Percentiles rank a stretch among this genome's conserved stretches.
These are phyloP conservation scores for Pleomassaria siparia DNA, from an alignment of 2,329 filamentous ascomycete species.

Conservation along the genomic window DNA sequence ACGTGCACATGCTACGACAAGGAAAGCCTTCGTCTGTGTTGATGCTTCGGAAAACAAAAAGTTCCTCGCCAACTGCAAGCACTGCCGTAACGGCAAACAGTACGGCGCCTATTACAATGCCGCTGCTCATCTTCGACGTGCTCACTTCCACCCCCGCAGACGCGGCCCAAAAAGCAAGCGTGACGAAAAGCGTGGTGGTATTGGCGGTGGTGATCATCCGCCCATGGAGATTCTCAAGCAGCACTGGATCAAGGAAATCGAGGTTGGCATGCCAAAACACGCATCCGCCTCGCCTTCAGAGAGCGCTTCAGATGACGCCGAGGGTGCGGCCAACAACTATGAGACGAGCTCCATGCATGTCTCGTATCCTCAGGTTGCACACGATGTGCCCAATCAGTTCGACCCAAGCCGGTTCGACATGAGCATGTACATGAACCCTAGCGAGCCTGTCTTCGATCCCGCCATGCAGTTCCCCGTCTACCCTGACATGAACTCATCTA, in stretches of 20 bases:
- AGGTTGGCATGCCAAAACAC: slow-evolving; percentile 42
- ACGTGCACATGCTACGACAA: slow-evolving; percentile 64
- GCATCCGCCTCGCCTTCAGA: slow-evolving; percentile 17
- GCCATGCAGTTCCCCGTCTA: background rate
- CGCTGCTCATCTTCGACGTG: slow-evolving; percentile 82
- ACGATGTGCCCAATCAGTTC: slow-evolving; percentile 11
- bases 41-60: slow-evolving; percentile 61
- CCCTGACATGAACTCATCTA: background rate
- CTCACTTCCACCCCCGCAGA: slow-evolving; percentile 77
- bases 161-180: slow-evolving; percentile 59
- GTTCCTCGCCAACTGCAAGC: slow-evolving; percentile 80
- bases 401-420: slow-evolving; percentile 21
- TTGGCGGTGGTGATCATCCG: slow-evolving; percentile 63
- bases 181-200: slow-evolving; percentile 62
- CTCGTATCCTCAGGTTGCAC: slow-evolving; percentile 15
- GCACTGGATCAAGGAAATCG: slow-evolving; percentile 60
- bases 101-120: slow-evolving; percentile 96
- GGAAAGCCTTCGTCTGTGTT: slow-evolving; percentile 65
- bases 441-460: slow-evolving; percentile 9
- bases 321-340: slow-evolving; percentile 11
- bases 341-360: slow-evolving; percentile 11
- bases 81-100: slow-evolving; percentile 72
- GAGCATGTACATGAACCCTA: slow-evolving; percentile 20
- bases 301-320: slow-evolving; percentile 24
- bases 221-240: slow-evolving; percentile 62